A percentile compares a stretch with the other conserved stretches of the same genome.
Evolutionary conservation across 352 stramenopile species (phyloP).

Genomic region (Peronospora destructor): DNA sequence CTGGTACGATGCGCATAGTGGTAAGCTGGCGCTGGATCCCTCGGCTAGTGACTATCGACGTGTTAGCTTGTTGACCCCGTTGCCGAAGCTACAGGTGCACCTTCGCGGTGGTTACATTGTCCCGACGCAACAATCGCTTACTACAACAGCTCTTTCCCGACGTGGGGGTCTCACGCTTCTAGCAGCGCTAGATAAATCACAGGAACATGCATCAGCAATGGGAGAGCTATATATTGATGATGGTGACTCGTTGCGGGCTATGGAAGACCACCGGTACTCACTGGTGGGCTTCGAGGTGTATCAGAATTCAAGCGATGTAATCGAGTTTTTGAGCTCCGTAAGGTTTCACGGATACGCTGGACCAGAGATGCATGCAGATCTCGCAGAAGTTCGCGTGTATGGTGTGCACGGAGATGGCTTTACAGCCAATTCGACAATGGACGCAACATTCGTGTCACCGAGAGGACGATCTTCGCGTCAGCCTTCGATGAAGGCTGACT

Average conservation of each 20-base stretch:
- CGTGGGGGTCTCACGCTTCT: slow-evolving; percentile 48
- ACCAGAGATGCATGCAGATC: slow-evolving; percentile 54
- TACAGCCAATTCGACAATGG: slow-evolving; percentile 51
- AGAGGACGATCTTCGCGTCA: slow-evolving; percentile 3
- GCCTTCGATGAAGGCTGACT: slow-evolving; percentile 37
- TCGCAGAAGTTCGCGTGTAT: slow-evolving; percentile 50
- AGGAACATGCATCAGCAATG: slow-evolving; percentile 20
- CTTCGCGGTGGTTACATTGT: slow-evolving; percentile 61
- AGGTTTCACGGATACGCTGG: slow-evolving; percentile 48
- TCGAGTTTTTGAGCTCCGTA: slow-evolving; percentile 38
- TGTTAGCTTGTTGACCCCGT: slow-evolving; percentile 43
- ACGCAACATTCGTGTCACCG: slow-evolving; percentile 16
- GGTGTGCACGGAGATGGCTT: slow-evolving; percentile 42
- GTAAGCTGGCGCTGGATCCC: slow-evolving; percentile 26
- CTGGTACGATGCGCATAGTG: slow-evolving; percentile 64
- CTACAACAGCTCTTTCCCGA: slow-evolving; percentile 53
- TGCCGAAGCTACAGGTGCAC: slow-evolving; percentile 55
- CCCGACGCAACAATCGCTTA: slow-evolving; percentile 44
- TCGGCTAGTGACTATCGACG: slow-evolving; percentile 12
- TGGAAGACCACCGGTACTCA: slow-evolving; percentile 52
- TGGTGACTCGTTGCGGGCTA: slow-evolving; percentile 56
- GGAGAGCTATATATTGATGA: slow-evolving; percentile 74
- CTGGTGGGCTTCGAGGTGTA: slow-evolving; percentile 37
- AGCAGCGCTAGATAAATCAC: slow-evolving; percentile 33
- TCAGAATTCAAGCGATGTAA: slow-evolving; percentile 28